phyloP scores from a whole-genome alignment of 2,329 filamentous ascomycete species.

The Pseudopithomyces chartarum region DNA sequence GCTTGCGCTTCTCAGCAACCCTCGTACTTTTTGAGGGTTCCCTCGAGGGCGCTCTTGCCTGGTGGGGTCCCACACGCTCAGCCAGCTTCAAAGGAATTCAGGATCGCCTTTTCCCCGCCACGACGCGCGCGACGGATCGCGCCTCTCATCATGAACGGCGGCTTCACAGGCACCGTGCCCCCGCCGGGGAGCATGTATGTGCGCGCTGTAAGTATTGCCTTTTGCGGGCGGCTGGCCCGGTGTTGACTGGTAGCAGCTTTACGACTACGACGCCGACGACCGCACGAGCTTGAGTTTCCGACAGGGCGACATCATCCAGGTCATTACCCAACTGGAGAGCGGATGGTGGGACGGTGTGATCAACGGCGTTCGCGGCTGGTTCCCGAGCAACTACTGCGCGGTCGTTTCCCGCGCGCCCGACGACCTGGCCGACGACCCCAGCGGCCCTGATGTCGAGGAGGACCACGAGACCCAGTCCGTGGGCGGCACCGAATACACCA shows the following conservation, averaged over 20 bases:
- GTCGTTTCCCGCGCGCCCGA: conserved; percentile 80
- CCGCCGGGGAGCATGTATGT: conserved; percentile 75
- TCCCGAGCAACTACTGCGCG: conserved; percentile 98
- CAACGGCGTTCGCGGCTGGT: conserved; percentile 96
- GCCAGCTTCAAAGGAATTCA: conserved; percentile 7
- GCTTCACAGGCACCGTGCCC: conserved; percentile 45
- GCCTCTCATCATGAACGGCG: neutral
- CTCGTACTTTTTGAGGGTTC: conserved; percentile 11
- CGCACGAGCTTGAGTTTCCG: conserved; percentile 95
- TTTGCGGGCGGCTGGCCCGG: neutral
- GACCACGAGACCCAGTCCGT: conserved; percentile 54
- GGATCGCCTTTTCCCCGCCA: conserved; percentile 18
- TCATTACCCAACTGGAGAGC: conserved; percentile 96
- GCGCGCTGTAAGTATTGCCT: conserved; percentile 64
- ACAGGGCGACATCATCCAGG: conserved; percentile 96
- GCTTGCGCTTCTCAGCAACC: conserved; percentile 18
- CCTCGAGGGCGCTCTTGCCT: conserved; percentile 1
- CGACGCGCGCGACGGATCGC: conserved; percentile 15
- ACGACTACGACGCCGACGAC: conserved; percentile 96
- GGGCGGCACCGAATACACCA: conserved; percentile 44
- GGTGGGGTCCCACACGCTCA: neutral
- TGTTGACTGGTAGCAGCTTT: conserved; percentile 58
- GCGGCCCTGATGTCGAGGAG: conserved; percentile 60
- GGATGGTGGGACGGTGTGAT: conserved; percentile 99
- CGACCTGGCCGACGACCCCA: conserved; percentile 65